Conservation (phyloP, 768 basidiomycete genomes). For the Phaffia australis region DNA sequence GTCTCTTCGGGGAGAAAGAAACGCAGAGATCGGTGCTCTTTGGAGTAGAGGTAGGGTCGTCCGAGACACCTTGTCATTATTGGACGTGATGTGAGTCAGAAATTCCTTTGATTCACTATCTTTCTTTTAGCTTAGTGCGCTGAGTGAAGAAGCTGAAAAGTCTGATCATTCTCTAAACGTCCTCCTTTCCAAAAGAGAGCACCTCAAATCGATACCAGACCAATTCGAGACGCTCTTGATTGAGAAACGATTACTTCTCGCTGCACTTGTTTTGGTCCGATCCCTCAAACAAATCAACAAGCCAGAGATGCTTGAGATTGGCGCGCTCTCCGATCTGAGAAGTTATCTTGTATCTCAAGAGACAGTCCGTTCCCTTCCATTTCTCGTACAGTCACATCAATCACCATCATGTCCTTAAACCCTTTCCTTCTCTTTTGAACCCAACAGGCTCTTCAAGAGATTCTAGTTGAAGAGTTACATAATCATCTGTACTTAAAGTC, state of each 20-base stretch:
- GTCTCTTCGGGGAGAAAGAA: slow-evolving; percentile 56
- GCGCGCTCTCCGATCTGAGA: slow-evolving; percentile 80
- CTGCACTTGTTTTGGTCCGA: slow-evolving; percentile 71
- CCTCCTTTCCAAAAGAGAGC: slow-evolving; percentile 50
- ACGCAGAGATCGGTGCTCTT: slow-evolving; percentile 78
- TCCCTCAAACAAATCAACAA: slow-evolving; percentile 85
- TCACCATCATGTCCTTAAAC: slow-evolving; percentile 7
- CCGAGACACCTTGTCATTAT: slow-evolving; percentile 86
- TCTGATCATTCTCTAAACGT: not conserved
- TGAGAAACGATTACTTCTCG: slow-evolving; percentile 83
- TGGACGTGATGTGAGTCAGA: slow-evolving; percentile 76
- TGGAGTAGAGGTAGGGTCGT: slow-evolving; percentile 82
- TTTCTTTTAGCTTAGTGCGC: not conserved
- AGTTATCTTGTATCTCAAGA: slow-evolving; percentile 78
- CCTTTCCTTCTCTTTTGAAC: not conserved
- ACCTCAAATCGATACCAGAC: slow-evolving; percentile 82
- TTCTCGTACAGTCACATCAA: not conserved
- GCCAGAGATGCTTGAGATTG: slow-evolving; percentile 85
- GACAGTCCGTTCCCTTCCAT: slow-evolving; percentile 47
- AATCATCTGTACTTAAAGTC: slow-evolving; percentile 95
- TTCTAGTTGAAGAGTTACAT: slow-evolving; percentile 87
- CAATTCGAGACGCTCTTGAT: slow-evolving; percentile 85
- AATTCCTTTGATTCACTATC: not conserved
- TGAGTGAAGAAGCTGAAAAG: not conserved
- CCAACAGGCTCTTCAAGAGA: slow-evolving; percentile 71